Percentiles rank a stretch among this genome's conserved stretches.
These are phyloP conservation scores for Colletotrichum spinosum DNA, from an alignment of 2,329 filamentous ascomycete genomes.

Conservation along the genomic window DNA sequence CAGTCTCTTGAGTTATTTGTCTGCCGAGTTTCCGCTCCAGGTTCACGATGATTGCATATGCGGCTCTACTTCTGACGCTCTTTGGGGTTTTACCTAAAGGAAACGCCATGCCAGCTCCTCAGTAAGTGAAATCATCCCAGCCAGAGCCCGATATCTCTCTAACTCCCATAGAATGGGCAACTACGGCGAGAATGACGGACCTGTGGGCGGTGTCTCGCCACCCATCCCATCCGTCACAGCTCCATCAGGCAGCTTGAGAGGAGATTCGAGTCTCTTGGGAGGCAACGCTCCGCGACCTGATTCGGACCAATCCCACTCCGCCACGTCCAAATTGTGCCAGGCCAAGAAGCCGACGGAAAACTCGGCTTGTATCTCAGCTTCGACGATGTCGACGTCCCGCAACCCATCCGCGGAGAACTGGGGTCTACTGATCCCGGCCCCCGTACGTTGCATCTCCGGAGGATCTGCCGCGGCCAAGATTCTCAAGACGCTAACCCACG, in stretches of 20 bases:
- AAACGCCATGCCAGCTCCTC: constrained; percentile 21
- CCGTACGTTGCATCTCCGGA: constrained; percentile 46
- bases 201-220: constrained; percentile 54
- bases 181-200: constrained; percentile 56
- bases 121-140: not conserved
- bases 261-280: constrained; percentile 52
- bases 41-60: constrained; percentile 10
- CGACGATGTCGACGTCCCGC: constrained; percentile 60
- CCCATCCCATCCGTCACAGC: constrained; percentile 52
- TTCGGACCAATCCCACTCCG: constrained; percentile 48
- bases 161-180: constrained; percentile 46
- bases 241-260: constrained; percentile 54
- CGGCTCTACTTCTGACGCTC: constrained; percentile 12
- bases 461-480: not conserved
- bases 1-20: not conserved
- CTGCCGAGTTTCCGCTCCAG: not conserved
- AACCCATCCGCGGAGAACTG: constrained; percentile 64
- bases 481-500: not conserved
- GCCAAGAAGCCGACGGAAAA: constrained; percentile 61
- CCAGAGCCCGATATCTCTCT: not conserved
- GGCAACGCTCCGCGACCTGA: constrained; percentile 52
- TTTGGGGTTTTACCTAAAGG: constrained; percentile 22
- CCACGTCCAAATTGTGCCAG: constrained; percentile 56
- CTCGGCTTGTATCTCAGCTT: constrained; percentile 67
- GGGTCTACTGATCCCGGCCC: constrained; percentile 66